Evolutionary conservation across 192 early-diverging fungal genomes (phyloP), one percentile per base, ranked within the genome.

Genomic region (Hyaloraphidium curvatum): DNA sequence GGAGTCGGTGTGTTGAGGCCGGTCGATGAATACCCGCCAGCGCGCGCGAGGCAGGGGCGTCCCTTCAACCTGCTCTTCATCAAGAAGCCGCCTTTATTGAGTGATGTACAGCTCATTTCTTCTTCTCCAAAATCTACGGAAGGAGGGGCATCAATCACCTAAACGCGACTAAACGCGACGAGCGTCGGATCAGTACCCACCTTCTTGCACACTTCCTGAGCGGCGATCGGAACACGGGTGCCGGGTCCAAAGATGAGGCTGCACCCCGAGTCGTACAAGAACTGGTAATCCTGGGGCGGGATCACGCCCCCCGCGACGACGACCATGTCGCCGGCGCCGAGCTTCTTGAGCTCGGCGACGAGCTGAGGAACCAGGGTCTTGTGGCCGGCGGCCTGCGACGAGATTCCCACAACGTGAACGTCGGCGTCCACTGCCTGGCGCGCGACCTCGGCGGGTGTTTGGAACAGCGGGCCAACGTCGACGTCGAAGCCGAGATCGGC

Each of bases 401-500:
- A 86, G 0, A 84, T 76, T 16, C 87, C 87, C 26, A 90, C 78
- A 25, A 83, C 83, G 59, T 90, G 87, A 9, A 90, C 87, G 61
- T 90, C 87, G 22, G 86, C 79, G 59, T 90, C 87, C 35, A 88
- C 73, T 16, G 87, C 87, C 65, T 88, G 84, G 53, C 83, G 81
- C 1, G 83, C 87, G 5, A 87, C 85, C 61, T 90, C 87, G 19
- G 77, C 81, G 1, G 87, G 87, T 7, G 87, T 90, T 70, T 86
- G 80, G 76, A 90, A 90, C 31, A 90, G 60, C 22, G 87, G 85
- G 14, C 86, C 86, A 9, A 90, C 80, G 61, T 90, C 87, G 19
- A 90, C 87, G 68, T 90, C 87, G 56, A 88, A 90, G 28, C 87
- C 87, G 28, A 90, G 70, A 65, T 90, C 87, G 9, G 86, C 84